Conservation (phyloP, 169 alveolate species). For the Toxoplasma gondii region DNA sequence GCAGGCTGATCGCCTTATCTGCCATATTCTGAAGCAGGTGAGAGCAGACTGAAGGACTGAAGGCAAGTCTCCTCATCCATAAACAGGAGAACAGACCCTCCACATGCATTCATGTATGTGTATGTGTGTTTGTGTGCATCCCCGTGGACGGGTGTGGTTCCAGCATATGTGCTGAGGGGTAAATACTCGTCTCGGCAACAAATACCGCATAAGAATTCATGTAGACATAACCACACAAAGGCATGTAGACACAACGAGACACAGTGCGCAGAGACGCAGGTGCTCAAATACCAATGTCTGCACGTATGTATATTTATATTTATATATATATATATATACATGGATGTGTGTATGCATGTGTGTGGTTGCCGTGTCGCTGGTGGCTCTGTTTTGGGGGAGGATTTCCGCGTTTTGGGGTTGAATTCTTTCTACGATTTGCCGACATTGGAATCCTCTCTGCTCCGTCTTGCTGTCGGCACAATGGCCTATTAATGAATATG, state of each 20-base stretch:
- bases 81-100: background rate
- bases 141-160: too few relatives aligned
- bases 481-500: background rate
- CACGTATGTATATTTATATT: background rate
- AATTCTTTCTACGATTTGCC: too few relatives aligned
- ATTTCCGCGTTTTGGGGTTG: too few relatives aligned
- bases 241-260: too few relatives aligned
- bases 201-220: too few relatives aligned
- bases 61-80: background rate
- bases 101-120: background rate
- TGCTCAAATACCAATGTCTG: background rate
- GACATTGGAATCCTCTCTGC: background rate
- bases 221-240: too few relatives aligned
- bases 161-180: too few relatives aligned
- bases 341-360: background rate
- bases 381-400: too few relatives aligned
- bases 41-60: background rate
- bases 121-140: too few relatives aligned
- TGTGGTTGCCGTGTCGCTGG: background rate
- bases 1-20: background rate
- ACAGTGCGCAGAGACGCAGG: too few relatives aligned
- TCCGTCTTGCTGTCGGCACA: background rate
- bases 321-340: constrained; percentile 20
- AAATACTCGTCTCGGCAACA: too few relatives aligned
- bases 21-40: constrained; percentile 36